phyloP scores from a whole-genome alignment of 371 early-diverging fungal genomes.

The Actinomortierella wolfii region DNA sequence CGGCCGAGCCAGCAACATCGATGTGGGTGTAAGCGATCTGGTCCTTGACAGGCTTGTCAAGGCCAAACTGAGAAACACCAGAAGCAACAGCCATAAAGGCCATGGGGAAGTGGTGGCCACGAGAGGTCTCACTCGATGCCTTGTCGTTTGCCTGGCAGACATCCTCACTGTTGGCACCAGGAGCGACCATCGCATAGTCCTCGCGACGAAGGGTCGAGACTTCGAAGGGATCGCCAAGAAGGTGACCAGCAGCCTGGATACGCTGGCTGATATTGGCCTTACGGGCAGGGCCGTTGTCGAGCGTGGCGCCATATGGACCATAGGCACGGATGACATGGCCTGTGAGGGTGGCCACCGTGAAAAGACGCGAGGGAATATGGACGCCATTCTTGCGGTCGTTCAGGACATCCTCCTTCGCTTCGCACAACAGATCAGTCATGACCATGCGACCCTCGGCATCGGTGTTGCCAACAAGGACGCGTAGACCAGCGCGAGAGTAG shows the following conservation, averaged over 20 bases:
- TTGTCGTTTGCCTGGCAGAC: conserved; percentile 80
- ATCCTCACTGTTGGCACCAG: conserved; percentile 71
- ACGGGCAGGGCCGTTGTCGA: conserved; percentile 86
- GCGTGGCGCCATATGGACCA: conserved; percentile 74
- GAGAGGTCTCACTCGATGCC: conserved; percentile 73
- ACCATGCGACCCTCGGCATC: conserved; percentile 95
- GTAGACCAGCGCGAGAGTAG: conserved; percentile 78
- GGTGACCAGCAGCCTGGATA: conserved; percentile 71
- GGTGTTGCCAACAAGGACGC: conserved; percentile 85
- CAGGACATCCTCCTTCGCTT: conserved; percentile 77
- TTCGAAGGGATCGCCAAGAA: conserved; percentile 84
- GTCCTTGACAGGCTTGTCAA: conserved; percentile 55
- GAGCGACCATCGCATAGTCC: conserved; percentile 69
- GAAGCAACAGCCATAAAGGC: conserved; percentile 85
- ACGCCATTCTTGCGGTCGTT: conserved; percentile 53
- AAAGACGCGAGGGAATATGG: conserved; percentile 62
- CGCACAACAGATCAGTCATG: conserved; percentile 83
- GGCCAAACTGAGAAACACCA: conserved; percentile 77
- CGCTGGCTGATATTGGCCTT: conserved; percentile 63
- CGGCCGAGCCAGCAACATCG: conserved; percentile 87
- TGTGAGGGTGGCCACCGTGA: conserved; percentile 89
- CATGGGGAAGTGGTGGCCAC: conserved; percentile 90
- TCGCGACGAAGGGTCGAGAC: conserved; percentile 84
- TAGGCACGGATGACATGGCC: conserved; percentile 86
- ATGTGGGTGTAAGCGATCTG: conserved; percentile 85